Evolutionary conservation across 768 basidiomycete species (phyloP), one percentile per base, ranked within the genome.

Genomic region (Termitomyces sp.): DNA sequence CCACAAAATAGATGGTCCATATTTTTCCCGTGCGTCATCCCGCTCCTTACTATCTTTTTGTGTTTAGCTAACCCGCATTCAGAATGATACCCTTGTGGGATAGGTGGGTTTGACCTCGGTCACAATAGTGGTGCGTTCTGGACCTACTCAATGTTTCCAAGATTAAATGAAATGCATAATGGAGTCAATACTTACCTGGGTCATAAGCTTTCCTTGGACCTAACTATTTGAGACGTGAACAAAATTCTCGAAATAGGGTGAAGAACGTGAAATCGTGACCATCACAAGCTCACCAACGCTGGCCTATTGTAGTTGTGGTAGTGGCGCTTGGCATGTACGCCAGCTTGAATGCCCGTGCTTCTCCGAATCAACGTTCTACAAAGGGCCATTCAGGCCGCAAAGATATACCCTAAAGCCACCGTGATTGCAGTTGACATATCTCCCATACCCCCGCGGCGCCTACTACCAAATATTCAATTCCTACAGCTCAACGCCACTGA

Each of bases 341-440:
- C 17, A 40, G 11, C 38, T 42, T 17, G 36, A 7, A 15, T n/a
- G 29, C 11, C 11, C 6, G 5, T 15, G 36, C 10, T 54, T 43
- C 14, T 36, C 40, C 15, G 15, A 42, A 8, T 42, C 8, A 25
- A 25, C 29, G 29, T n/a, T 14, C 31, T 38, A 17, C 38, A 7
- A n/a, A 57, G 51, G 57, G 34, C 52, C 7, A 59, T 48, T 17
- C 62, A 63, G 37, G 62, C 57, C 9, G 62, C 57, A 34, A 15
- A 51, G 29, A 53, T 25, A 4, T 59, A 63, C 36, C 62, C 57
- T 25, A 20, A 50, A 20, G 57, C 62, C 10, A 63, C 40, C 8
- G 53, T 63, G 9, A 59, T 34, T 17, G 62, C 53, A 2, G 56
- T 63, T 14, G 62, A 63, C 25, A 43, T 63, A 43, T 59, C 57